Conservation (phyloP, 352 stramenopile genomes). For the Thalassiosira allenii region DNA sequence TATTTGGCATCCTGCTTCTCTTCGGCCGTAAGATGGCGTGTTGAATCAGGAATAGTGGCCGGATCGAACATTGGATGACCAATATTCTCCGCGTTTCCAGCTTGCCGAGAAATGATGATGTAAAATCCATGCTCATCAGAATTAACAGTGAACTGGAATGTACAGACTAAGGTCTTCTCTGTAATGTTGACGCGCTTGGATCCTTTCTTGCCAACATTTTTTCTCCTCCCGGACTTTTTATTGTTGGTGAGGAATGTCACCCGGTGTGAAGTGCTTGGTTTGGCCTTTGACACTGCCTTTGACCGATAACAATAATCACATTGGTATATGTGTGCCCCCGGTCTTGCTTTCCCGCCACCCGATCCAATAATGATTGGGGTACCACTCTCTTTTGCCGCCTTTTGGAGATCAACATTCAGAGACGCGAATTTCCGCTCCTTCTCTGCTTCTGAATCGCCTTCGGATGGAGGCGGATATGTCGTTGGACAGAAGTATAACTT, state of each 20-base stretch:
- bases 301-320: background rate
- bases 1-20: background rate
- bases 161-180: background rate
- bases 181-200: background rate
- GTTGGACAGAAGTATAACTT: slow-evolving; percentile 9
- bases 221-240: slow-evolving; percentile 1
- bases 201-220: background rate
- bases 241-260: background rate
- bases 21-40: background rate
- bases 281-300: background rate
- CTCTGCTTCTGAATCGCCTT: background rate
- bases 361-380: background rate
- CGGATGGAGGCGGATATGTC: background rate
- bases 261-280: background rate
- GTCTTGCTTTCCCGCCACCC: background rate
- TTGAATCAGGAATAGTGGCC: background rate
- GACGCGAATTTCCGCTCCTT: background rate
- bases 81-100: background rate
- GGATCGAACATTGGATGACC: background rate
- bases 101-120: background rate
- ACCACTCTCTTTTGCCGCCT: background rate
- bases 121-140: slow-evolving; percentile 4
- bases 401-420: background rate
- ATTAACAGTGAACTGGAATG: slow-evolving; percentile 15
- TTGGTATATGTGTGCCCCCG: background rate